Evolutionary conservation across 2,329 filamentous ascomycete genomes (phyloP).

Genomic region (Raffaelea ambrosiae): DNA sequence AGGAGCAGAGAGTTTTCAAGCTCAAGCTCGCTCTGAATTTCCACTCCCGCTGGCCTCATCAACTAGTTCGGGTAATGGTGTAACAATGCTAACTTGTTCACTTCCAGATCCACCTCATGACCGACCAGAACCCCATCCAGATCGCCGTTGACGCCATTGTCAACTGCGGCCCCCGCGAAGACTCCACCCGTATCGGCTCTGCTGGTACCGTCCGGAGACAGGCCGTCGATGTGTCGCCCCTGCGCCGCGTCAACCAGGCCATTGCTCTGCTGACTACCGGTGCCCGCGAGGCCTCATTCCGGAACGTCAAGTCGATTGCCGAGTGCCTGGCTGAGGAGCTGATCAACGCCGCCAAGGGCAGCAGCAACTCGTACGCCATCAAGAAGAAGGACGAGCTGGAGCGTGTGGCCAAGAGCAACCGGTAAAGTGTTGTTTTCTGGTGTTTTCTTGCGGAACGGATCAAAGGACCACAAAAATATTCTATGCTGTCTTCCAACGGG

Average conservation of each 20-base stretch:
- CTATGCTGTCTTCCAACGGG: no score
- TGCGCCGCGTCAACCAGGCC: constrained; percentile 99
- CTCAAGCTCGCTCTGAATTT: background rate
- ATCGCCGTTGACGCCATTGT: constrained; percentile 98
- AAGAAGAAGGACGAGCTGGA: constrained; percentile 99
- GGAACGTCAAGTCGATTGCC: constrained; percentile 99
- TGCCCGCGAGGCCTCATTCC: constrained; percentile 97
- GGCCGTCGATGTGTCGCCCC: constrained; percentile 99
- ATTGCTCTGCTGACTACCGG: constrained; percentile 98
- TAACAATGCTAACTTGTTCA: background rate
- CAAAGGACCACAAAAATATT: no score
- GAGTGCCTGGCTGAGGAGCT: constrained; percentile 99
- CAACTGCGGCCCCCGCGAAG: constrained; percentile 99
- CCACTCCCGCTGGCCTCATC: no score
- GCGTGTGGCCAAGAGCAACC: constrained; percentile 99
- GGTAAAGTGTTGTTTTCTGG: constrained; percentile 56
- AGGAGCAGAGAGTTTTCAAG: no score
- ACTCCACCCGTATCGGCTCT: constrained; percentile 98
- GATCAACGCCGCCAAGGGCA: constrained; percentile 99
- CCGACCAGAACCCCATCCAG: constrained; percentile 99
- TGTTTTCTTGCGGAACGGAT: constrained; percentile 1
- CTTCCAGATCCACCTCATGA: constrained; percentile 97
- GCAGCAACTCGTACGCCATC: constrained; percentile 99
- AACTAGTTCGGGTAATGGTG: no score
- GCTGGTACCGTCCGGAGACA: constrained; percentile 99